These are phyloP conservation scores for Globisporangium sylvaticum DNA, from an alignment of 352 stramenopile species.

Conservation along the genomic window DNA sequence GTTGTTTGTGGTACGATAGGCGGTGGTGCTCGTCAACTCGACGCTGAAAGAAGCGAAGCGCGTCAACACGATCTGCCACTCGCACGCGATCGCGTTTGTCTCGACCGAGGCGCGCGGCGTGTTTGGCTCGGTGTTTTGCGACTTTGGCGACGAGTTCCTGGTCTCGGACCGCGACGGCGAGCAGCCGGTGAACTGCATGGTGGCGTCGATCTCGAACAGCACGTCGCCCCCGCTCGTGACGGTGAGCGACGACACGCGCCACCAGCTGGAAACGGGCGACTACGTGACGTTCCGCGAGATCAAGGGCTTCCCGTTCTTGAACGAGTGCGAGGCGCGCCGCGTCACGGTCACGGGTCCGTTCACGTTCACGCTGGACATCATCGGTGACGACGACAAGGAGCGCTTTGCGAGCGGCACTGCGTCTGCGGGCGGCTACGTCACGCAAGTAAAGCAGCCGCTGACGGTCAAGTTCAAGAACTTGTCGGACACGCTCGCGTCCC, in stretches of 20 bases:
- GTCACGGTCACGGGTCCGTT: conserved; percentile 90
- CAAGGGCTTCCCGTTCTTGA: conserved; percentile 89
- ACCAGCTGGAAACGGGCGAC: conserved; percentile 96
- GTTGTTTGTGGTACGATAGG: background rate
- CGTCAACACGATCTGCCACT: conserved; percentile 85
- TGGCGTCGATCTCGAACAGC: conserved; percentile 90
- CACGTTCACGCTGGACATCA: conserved; percentile 94
- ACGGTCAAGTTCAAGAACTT: conserved; percentile 93
- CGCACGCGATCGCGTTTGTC: conserved; percentile 90
- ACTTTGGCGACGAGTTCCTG: conserved; percentile 95
- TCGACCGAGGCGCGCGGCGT: conserved; percentile 89
- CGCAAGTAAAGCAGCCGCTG: conserved; percentile 95
- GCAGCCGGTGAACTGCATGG: conserved; percentile 89
- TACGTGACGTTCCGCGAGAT: conserved; percentile 95
- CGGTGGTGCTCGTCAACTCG: conserved; percentile 85
- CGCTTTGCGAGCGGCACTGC: conserved; percentile 61
- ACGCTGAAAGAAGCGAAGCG: conserved; percentile 59
- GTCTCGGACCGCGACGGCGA: conserved; percentile 94
- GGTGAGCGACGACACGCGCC: conserved; percentile 96
- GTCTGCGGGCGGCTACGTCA: conserved; percentile 84
- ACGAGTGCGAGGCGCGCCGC: conserved; percentile 55
- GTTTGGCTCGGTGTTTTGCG: conserved; percentile 96
- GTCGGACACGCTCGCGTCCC: conserved; percentile 73
- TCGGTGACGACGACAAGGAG: conserved; percentile 65
- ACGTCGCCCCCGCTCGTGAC: conserved; percentile 87